phyloP scores from a whole-genome alignment of 257 asterid species.

The Solanum sejunctum region DNA sequence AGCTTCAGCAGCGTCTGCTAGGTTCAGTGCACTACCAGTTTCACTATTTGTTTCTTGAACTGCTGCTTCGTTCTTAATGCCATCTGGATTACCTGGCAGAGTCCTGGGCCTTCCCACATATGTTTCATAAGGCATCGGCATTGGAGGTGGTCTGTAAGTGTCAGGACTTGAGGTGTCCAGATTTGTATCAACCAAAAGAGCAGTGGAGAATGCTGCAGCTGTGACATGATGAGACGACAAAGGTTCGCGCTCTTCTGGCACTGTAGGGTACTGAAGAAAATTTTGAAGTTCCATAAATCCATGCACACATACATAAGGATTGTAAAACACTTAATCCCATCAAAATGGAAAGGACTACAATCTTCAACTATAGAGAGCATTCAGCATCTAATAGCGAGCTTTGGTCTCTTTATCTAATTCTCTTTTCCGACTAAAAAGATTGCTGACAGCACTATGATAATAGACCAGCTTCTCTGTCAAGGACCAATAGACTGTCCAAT shows the following conservation, averaged over 20 bases:
- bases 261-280: constrained; percentile 51
- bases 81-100: constrained; percentile 26
- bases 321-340: not conserved
- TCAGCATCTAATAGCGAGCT: not conserved
- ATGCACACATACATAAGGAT: not conserved
- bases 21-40: constrained; percentile 20
- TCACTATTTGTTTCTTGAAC: constrained; percentile 22
- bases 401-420: not conserved
- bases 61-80: constrained; percentile 30
- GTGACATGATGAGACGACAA: constrained; percentile 41
- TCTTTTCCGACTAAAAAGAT: not conserved
- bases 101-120: constrained; percentile 29
- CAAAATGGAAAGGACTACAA: not conserved
- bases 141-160: constrained; percentile 74
- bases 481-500: not conserved
- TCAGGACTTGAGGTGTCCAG: constrained; percentile 75
- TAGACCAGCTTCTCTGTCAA: not conserved
- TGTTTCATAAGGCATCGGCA: constrained; percentile 67
- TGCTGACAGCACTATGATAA: not conserved
- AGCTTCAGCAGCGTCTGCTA: constrained; percentile 30
- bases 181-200: constrained; percentile 80
- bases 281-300: not conserved
- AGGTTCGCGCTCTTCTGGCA: constrained; percentile 50
- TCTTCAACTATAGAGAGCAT: not conserved
- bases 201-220: constrained; percentile 43